These are phyloP conservation scores for Niveomyces coronatus DNA, from an alignment of 2,329 filamentous ascomycete species.

Conservation along the genomic window DNA sequence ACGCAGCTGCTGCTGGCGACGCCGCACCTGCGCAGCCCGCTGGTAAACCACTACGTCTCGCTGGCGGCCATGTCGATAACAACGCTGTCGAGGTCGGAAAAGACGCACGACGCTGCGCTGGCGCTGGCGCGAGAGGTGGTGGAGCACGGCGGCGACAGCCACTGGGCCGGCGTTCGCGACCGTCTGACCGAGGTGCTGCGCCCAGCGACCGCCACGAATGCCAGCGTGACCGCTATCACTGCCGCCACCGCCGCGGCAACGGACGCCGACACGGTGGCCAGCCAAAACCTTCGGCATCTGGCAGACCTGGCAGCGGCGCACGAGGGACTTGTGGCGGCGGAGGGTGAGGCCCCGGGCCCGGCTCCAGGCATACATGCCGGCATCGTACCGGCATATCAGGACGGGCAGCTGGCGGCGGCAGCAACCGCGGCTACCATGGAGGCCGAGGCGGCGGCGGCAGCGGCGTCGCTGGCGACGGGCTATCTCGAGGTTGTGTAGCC, in stretches of 20 bases:
- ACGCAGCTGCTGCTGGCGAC: slow-evolving; percentile 47
- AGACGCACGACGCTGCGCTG: slow-evolving; percentile 46
- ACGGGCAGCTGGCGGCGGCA: slow-evolving; percentile 13
- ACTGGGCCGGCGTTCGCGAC: slow-evolving; percentile 49
- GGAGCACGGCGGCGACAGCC: slow-evolving; percentile 36
- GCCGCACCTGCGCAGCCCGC: slow-evolving; percentile 45
- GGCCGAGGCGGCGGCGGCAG: slow-evolving; percentile 19
- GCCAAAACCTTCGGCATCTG: slow-evolving; percentile 48
- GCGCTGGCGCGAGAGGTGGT: slow-evolving; percentile 45
- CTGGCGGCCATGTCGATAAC: slow-evolving; percentile 51
- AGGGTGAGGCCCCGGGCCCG: slow-evolving; percentile 14
- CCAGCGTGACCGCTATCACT: too few relatives aligned
- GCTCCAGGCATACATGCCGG: neutral
- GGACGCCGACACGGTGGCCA: slow-evolving; percentile 26
- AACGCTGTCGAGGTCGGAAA: slow-evolving; percentile 45
- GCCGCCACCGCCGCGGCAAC: neutral
- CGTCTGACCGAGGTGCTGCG: slow-evolving; percentile 25
- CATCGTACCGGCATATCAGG: neutral
- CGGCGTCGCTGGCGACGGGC: slow-evolving; percentile 24
- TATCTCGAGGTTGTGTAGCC: slow-evolving; percentile 23
- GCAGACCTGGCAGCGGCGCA: slow-evolving; percentile 45
- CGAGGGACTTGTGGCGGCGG: slow-evolving; percentile 20
- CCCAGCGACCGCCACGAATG: slow-evolving; percentile 23
- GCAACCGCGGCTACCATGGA: slow-evolving; percentile 22
- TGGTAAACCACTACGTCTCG: slow-evolving; percentile 57